These are phyloP conservation scores for Aspergillus leporis DNA, from an alignment of 495 filamentous ascomycete species.

Conservation along the genomic window DNA sequence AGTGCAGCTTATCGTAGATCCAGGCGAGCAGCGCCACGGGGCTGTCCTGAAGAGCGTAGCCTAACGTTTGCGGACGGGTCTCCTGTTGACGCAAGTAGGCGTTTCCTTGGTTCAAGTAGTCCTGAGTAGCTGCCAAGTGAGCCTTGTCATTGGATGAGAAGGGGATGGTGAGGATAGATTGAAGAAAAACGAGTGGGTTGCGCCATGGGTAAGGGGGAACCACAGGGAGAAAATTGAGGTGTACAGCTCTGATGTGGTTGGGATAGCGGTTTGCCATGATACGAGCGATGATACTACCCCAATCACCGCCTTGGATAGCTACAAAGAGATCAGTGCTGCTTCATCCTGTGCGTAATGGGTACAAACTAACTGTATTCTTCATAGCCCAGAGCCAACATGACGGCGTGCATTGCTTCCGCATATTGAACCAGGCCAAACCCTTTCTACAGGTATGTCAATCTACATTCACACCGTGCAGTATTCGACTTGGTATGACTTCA, in stretches of 20 bases:
- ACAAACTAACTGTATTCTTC: constrained; percentile 39
- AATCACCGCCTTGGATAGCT: constrained; percentile 54
- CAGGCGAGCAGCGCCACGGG: constrained; percentile 54
- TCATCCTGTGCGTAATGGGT: constrained; percentile 1
- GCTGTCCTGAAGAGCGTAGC: constrained; percentile 51
- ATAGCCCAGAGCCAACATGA: constrained; percentile 48
- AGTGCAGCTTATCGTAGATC: constrained; percentile 57
- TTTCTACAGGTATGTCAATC: constrained; percentile 21
- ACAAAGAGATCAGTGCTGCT: not conserved
- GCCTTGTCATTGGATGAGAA: constrained; percentile 37
- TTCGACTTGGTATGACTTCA: not conserved
- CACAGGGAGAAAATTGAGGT: constrained; percentile 44
- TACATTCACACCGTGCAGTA: not conserved
- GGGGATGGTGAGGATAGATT: constrained; percentile 35
- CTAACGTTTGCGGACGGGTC: constrained; percentile 52
- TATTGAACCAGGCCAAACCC: constrained; percentile 46
- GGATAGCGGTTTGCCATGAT: constrained; percentile 43
- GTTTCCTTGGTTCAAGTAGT: constrained; percentile 39
- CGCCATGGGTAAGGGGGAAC: constrained; percentile 34
- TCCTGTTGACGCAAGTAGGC: constrained; percentile 48
- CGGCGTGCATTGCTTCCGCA: constrained; percentile 41
- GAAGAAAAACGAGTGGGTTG: constrained; percentile 35
- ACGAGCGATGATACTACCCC: constrained; percentile 47
- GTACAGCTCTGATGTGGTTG: constrained; percentile 40
- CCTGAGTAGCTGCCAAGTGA: constrained; percentile 30